Evolutionary conservation across 73 alveolate species (phyloP).

Genomic region (Stentor coeruleus): DNA sequence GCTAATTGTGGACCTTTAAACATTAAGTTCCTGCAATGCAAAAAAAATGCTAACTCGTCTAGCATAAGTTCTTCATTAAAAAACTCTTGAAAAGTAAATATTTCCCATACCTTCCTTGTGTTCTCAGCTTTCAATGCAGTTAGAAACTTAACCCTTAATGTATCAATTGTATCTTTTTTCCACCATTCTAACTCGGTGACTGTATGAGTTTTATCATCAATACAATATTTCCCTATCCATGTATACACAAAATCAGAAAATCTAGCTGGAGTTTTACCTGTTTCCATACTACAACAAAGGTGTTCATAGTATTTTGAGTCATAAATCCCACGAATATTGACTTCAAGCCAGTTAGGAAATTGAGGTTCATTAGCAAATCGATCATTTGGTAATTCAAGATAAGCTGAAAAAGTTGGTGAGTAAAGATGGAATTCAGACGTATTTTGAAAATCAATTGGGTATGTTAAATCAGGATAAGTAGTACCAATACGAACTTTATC

Average conservation of each 20-base stretch:
- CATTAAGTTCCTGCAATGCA: constrained; percentile 62
- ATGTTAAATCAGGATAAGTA: background rate
- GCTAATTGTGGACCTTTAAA: constrained; percentile 67
- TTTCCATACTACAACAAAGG: constrained; percentile 32
- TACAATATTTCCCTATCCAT: constrained; percentile 65
- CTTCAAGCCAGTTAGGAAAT: constrained; percentile 53
- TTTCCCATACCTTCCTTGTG: constrained; percentile 64
- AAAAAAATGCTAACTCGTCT: constrained; percentile 66
- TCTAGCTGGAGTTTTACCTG: constrained; percentile 40
- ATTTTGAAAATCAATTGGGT: background rate
- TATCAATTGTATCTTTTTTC: constrained; percentile 60
- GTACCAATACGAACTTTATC: background rate
- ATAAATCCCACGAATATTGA: constrained; percentile 62
- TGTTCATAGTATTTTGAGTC: constrained; percentile 80
- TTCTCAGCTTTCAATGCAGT: constrained; percentile 51
- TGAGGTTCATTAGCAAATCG: background rate
- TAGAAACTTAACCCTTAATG: constrained; percentile 45
- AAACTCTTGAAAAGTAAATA: constrained; percentile 64
- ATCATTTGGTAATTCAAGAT: background rate
- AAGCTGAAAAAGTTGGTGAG: background rate
- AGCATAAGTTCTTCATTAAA: constrained; percentile 53
- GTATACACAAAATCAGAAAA: constrained; percentile 72
- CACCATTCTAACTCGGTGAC: constrained; percentile 53
- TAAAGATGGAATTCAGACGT: background rate
- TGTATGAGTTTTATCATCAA: constrained; percentile 49